Base-by-base conservation (phyloP, 75 land plant genomes). In the Chamaecyparis obtusa region DNA sequence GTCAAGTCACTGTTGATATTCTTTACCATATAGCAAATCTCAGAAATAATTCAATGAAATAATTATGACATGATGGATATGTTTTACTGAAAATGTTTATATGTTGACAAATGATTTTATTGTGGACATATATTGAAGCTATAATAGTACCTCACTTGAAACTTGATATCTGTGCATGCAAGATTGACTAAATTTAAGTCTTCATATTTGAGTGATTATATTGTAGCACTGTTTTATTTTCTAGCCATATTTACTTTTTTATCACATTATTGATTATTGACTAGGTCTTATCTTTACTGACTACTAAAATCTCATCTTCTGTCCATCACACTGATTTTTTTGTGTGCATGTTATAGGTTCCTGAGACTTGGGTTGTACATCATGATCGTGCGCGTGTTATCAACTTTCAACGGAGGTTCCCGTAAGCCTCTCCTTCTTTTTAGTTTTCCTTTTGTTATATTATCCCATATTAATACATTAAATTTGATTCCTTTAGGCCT, bases 401-500 rank as follows among this genome's bases (percentile, higher is more conserved):
- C 85, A 54, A 84, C 74, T 84, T 54, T 56, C 85, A 56, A 36
- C 85, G 85, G n/a, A 84, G 17, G 69, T 84, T 84, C 85, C 85
- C 85, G 85, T 84, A 56, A n/a, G 85, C 54, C 7, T 51, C 27
- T 49, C 36, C 13, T 84, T 84, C 32, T 2, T 14, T 6, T 19
- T 30, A 54, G 35, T 49, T 24, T 84, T 48, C 30, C 57, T 54
- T 15, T 84, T 84, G 21, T 32, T n/a, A 19, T 2, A 9, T 54
- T 84, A 54, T 19, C 33, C 36, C 27, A 32, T 33, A 16, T 56
- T 36, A 17, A 54, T 36, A 33, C 49, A 24, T 33, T 84, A 48
- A 19, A 15, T 54, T 49, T 84, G 85, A 21, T 84, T 84, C 35
- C 27, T 19, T 48, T 2, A 13, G 27, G 48, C 30, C 30, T 83